These are phyloP conservation scores for Cotoneaster glaucophyllus DNA, from an alignment of 306 rosid species.

Conservation along the genomic window DNA sequence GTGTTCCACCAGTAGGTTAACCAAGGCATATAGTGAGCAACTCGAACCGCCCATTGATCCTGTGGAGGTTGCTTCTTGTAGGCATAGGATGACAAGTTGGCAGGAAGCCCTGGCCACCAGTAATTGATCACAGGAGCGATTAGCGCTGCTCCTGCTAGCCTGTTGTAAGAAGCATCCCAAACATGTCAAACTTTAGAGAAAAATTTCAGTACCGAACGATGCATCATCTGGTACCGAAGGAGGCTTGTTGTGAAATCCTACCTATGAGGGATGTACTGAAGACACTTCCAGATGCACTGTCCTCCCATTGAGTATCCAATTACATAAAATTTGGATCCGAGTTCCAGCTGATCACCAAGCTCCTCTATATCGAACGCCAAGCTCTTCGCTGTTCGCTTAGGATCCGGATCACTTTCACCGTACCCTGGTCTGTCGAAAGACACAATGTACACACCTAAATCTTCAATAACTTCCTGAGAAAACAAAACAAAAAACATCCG, in stretches of 20 bases:
- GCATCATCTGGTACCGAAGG: too few relatives aligned
- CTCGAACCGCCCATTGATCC: slow-evolving; percentile 50
- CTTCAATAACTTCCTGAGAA: slow-evolving; percentile 9
- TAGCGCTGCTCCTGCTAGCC: slow-evolving; percentile 47
- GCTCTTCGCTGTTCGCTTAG: slow-evolving; percentile 24
- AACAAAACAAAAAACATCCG: background rate
- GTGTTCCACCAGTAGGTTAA: slow-evolving; percentile 52
- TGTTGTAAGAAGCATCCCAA: slow-evolving; percentile 5
- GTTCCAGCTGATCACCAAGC: slow-evolving; percentile 21
- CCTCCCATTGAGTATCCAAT: slow-evolving; percentile 26
- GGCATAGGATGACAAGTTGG: slow-evolving; percentile 26
- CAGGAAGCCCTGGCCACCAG: slow-evolving; percentile 52
- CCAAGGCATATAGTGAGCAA: slow-evolving; percentile 44
- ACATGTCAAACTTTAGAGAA: background rate
- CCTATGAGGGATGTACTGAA: slow-evolving; percentile 23
- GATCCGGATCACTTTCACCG: slow-evolving; percentile 34
- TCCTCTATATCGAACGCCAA: slow-evolving; percentile 30
- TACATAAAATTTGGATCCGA: slow-evolving; percentile 28
- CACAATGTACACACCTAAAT: slow-evolving; percentile 2
- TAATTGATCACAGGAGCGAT: slow-evolving; percentile 43
- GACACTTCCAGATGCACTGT: slow-evolving; percentile 22
- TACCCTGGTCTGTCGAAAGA: slow-evolving; percentile 30
- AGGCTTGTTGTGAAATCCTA: background rate
- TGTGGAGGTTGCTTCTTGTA: slow-evolving; percentile 24
- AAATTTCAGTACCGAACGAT: background rate